Base-by-base conservation (phyloP, 805 yeast species). In the Blastobotrys peoriensis region DNA sequence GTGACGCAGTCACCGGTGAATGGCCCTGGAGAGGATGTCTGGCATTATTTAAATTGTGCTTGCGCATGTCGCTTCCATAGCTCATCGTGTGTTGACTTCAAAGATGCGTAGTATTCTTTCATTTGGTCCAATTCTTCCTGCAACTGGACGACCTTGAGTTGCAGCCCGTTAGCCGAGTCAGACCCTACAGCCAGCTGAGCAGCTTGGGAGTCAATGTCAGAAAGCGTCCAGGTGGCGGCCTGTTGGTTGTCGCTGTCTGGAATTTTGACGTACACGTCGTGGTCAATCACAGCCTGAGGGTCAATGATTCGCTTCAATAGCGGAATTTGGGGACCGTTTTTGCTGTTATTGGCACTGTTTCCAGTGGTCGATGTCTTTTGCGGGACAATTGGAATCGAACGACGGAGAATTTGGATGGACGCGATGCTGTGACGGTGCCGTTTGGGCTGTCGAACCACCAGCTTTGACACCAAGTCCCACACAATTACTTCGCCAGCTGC, bases 401-500 rank as follows among this genome's bases (percentile, higher is more conserved):
- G 30, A 8, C 30, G 30, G 10, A 53, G n/a, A 13, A 50, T 37
- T 13, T 43, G 40, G 2, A 62, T 43, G 15, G 49, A 43, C 8
- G 50, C 40, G 8, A 56, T 49, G 5, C 52, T 49, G 9, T 61
- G 60, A 39, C 47, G 44, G 44, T 43, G 51, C 40, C 53, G 49
- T 34, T 59, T 50, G 45, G 55, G 53, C 22, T 54, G 55, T 15
- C 58, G 49, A 16, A 57, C 45, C 15, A 64, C 56, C 50, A 68
- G 72, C 27, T 50, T 46, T 2, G 67, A 57, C 2, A 66, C 60
- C n/a, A 61, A 69, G 61, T 91, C 97, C 54, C 81, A 74, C 1
- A 81, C 70, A 34, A 75, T 74, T 2, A 86, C 76, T 22, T 75
- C 70, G 1, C 97, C 97, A n/a, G 54, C 57, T 0, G 72, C 61